Evolutionary conservation across 2,329 filamentous ascomycete species (phyloP).

Genomic region (Clonostachys chloroleuca): DNA sequence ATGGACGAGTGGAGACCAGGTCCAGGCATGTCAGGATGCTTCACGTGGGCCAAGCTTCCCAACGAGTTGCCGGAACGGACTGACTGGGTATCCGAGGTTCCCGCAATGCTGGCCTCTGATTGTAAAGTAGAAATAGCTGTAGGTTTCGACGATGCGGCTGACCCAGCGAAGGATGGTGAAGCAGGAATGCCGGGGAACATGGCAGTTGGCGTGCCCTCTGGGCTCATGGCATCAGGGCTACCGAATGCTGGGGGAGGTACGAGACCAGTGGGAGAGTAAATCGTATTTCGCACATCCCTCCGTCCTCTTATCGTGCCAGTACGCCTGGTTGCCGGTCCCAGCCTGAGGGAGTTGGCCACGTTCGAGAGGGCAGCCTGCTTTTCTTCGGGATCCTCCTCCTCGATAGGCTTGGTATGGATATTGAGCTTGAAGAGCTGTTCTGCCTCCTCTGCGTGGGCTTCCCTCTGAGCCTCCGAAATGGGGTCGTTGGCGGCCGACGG

Average conservation of each 20-base stretch:
- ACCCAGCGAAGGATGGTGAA: slow-evolving; percentile 5
- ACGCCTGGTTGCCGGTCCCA: slow-evolving; percentile 62
- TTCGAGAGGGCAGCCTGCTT: slow-evolving; percentile 70
- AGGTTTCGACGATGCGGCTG: slow-evolving; percentile 21
- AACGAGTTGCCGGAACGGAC: slow-evolving; percentile 84
- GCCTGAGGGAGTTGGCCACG: slow-evolving; percentile 68
- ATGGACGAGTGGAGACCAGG: slow-evolving; percentile 84
- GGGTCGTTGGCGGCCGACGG: slow-evolving; percentile 58
- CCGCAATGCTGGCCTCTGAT: slow-evolving; percentile 56
- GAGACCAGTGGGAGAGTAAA: slow-evolving; percentile 59
- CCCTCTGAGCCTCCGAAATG: slow-evolving; percentile 69
- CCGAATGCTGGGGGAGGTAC: slow-evolving; percentile 8
- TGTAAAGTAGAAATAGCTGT: slow-evolving; percentile 51
- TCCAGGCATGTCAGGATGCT: slow-evolving; percentile 76
- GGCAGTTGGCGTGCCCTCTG: neutral
- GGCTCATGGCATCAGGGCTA: neutral
- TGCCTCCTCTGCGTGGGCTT: slow-evolving; percentile 52
- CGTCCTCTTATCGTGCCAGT: slow-evolving; percentile 79
- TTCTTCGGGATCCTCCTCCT: slow-evolving; percentile 71
- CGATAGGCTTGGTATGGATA: slow-evolving; percentile 74
- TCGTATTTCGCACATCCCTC: slow-evolving; percentile 86
- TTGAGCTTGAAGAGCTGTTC: slow-evolving; percentile 75
- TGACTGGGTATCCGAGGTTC: slow-evolving; percentile 79
- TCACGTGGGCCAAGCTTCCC: slow-evolving; percentile 61
- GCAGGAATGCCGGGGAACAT: slow-evolving; percentile 10